phyloP scores from a whole-genome alignment of 2,329 filamentous ascomycete species.

The Aspergillus vadensis region DNA sequence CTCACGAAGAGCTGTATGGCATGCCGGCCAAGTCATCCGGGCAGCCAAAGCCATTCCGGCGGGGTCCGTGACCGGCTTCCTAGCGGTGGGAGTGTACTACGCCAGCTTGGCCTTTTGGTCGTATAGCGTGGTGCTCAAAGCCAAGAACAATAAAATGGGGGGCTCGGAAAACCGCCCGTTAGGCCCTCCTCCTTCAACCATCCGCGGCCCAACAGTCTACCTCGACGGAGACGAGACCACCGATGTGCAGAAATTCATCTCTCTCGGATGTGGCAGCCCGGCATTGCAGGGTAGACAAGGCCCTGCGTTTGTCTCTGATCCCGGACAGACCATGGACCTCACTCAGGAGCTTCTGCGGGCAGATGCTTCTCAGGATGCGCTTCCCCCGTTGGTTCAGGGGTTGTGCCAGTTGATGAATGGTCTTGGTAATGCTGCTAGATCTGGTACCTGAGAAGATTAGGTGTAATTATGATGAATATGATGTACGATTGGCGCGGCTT shows the following conservation, averaged over 20 bases:
- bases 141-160: conserved; percentile 27
- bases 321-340: conserved; percentile 60
- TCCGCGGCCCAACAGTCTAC: conserved; percentile 44
- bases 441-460: neutral
- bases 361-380: conserved; percentile 55
- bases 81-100: conserved; percentile 69
- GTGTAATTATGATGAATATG: neutral
- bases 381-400: conserved; percentile 66
- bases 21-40: conserved; percentile 67
- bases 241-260: conserved; percentile 60
- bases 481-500: neutral
- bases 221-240: conserved; percentile 60
- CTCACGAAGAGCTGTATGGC: conserved; percentile 57
- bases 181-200: conserved; percentile 7
- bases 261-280: conserved; percentile 57
- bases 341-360: conserved; percentile 58
- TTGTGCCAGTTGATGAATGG: conserved; percentile 60
- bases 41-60: conserved; percentile 59
- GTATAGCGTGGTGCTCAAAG: conserved; percentile 62
- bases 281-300: conserved; percentile 48
- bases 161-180: neutral
- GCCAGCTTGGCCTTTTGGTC: conserved; percentile 70
- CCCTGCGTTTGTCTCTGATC: conserved; percentile 53
- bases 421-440: conserved; percentile 25
- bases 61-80: conserved; percentile 64